Percentiles rank a stretch among this genome's conserved stretches.
These are phyloP conservation scores for Cynanchum wilfordii DNA, from an alignment of 257 asterid genomes.

Conservation along the genomic window DNA sequence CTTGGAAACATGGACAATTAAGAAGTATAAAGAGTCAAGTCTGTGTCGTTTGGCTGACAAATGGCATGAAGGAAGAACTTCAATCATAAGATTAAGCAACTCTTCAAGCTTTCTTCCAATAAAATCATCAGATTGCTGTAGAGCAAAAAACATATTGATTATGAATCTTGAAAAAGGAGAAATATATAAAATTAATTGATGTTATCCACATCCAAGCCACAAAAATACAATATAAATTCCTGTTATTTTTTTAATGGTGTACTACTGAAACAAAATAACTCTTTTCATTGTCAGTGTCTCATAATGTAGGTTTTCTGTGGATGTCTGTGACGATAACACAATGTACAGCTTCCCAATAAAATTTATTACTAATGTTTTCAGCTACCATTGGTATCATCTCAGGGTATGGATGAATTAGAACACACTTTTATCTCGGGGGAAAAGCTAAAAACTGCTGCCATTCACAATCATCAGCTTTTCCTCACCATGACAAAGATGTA, in stretches of 20 bases:
- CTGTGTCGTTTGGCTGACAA: constrained; percentile 90
- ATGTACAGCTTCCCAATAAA: constrained; percentile 2
- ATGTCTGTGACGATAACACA: neutral
- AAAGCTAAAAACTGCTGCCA: neutral
- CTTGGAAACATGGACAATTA: constrained; percentile 70
- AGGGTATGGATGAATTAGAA: neutral
- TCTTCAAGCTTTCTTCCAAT: constrained; percentile 58
- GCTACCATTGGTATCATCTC: neutral
- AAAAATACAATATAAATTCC: neutral
- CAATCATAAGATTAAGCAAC: constrained; percentile 69
- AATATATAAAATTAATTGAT: neutral
- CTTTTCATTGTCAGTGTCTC: neutral
- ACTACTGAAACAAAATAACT: neutral
- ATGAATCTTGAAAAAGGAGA: neutral
- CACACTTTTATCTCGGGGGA: neutral
- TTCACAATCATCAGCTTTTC: constrained; percentile 2
- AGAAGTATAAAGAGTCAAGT: constrained; percentile 78
- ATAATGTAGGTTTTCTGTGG: neutral
- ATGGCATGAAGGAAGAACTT: constrained; percentile 78
- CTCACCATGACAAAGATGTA: neutral
- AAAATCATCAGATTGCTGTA: constrained; percentile 57
- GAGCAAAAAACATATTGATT: constrained; percentile 3
- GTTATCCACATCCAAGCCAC: constrained; percentile 1
- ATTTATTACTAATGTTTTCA: neutral
- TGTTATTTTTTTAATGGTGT: neutral